Evolutionary conservation across 768 basidiomycete species (phyloP), one percentile per base, ranked within the genome.

Genomic region (Leccinum sublutescens): DNA sequence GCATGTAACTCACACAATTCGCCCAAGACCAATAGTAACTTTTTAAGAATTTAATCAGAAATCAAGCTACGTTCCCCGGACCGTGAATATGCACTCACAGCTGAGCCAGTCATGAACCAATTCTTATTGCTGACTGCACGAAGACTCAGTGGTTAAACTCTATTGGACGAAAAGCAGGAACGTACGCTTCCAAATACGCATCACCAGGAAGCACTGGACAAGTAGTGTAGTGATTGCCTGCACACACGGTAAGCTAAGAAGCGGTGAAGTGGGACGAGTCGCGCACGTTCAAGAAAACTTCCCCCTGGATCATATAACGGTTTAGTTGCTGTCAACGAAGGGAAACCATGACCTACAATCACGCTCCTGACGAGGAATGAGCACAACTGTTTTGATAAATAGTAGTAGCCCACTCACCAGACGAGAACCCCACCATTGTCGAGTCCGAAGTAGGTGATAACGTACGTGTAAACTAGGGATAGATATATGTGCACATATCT

Each of bases 171-270:
- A 21, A 7, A 14, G n/a, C 9, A 25, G 36, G 38, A 47, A 71
- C 80, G 50, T 65, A 82, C 80, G 64, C 52, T 69, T 75, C 74
- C 79, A 85, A 4, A 85, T 72, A 0, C 84, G 80, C 62, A 77
- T 70, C 0, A 76, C 66, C 59, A 84, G 76, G 70, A 85, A 85
- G 40, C 80, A 76, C 71, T 86, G 85, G 7, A 85, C 84, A 17
- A 83, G 67, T 43, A 78, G 69, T 8, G 78, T 80, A 14, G 80
- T 83, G 17, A 82, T 63, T 34, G 76, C 64, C 69, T 70, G n/a
- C 2, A 36, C 15, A 15, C 5, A 25, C 38, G 25, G 55, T 68
- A 36, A 64, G 31, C 15, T 15, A 54, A 23, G 29, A 33, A 27
- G 9, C 25, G 12, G n/a, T 21, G 21, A 33, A 54, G 19, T 9